A percentile compares a stretch with the other conserved stretches of the same genome.
Evolutionary conservation across 2,329 filamentous ascomycete species (phyloP).

Genomic region (Elsinoe arachidis): DNA sequence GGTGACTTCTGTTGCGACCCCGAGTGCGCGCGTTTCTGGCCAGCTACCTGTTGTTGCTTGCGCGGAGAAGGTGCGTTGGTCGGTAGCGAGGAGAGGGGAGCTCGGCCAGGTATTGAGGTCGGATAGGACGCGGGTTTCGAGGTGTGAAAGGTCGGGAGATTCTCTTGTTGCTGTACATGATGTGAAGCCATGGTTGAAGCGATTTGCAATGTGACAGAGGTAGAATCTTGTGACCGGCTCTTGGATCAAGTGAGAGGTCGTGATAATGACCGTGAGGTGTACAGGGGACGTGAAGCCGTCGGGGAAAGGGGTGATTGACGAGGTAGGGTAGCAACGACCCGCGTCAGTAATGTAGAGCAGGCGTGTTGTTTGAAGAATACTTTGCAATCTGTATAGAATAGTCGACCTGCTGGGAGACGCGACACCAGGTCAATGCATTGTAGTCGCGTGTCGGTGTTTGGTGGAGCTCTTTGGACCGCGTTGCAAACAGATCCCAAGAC

Average conservation of each 20-base stretch:
- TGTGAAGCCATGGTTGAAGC: neutral
- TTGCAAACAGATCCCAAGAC: neutral
- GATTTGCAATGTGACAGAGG: neutral
- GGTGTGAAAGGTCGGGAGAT: neutral
- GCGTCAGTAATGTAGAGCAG: neutral
- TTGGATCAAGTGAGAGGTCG: neutral
- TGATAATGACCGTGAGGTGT: neutral
- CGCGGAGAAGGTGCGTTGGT: constrained; percentile 1
- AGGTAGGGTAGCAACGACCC: neutral
- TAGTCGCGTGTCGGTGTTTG: constrained; percentile 8
- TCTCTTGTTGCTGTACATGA: neutral
- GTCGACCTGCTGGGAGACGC: neutral
- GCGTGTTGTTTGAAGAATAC: neutral
- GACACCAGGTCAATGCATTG: constrained; percentile 7
- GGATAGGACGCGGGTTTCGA: neutral
- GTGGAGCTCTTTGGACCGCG: constrained; percentile 2
- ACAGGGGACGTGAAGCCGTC: neutral
- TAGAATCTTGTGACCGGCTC: neutral
- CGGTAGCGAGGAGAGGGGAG: constrained; percentile 1
- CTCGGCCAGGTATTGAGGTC: neutral
- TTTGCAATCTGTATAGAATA: neutral
- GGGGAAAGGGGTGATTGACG: neutral
- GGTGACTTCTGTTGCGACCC: constrained; percentile 13
- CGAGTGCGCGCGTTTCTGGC: neutral
- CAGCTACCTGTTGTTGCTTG: neutral